Evolutionary conservation across 257 asterid species (phyloP).

Genomic region (Gynochthodes officinalis): DNA sequence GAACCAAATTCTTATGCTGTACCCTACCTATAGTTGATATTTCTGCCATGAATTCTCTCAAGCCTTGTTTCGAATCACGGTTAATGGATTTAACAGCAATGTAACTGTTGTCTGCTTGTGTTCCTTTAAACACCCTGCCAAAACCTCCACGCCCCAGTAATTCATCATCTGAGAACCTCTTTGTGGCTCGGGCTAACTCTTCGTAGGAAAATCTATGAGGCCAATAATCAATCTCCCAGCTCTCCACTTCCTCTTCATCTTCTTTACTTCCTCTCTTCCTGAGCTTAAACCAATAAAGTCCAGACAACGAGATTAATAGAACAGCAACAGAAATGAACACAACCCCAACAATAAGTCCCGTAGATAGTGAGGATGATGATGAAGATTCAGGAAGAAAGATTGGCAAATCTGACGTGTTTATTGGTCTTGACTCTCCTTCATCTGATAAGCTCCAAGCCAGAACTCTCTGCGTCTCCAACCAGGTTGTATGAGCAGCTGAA

Average conservation of each 20-base stretch:
- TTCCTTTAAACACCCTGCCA: constrained; percentile 23
- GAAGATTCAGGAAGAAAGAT: background rate
- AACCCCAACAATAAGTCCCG: background rate
- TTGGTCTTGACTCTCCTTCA: background rate
- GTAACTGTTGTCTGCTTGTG: background rate
- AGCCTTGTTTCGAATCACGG: constrained; percentile 16
- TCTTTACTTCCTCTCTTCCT: background rate
- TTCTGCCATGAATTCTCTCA: constrained; percentile 23
- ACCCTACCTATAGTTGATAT: constrained; percentile 23
- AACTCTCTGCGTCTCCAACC: constrained; percentile 9
- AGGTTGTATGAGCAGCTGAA: constrained; percentile 10
- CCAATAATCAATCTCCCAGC: constrained; percentile 19
- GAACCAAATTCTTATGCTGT: constrained; percentile 22
- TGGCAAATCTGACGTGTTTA: constrained; percentile 14
- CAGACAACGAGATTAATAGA: background rate
- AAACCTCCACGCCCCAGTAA: constrained; percentile 23
- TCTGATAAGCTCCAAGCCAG: constrained; percentile 10
- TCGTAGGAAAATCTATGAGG: constrained; percentile 23
- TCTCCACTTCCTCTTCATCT: constrained; percentile 10
- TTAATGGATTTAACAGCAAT: constrained; percentile 21
- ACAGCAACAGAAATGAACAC: constrained; percentile 5
- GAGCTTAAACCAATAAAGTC: background rate
- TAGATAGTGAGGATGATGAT: background rate
- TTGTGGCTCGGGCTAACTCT: constrained; percentile 16
- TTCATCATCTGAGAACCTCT: constrained; percentile 11